Evolutionary conservation across 169 alveolate genomes (phyloP).

Genomic region (Plasmodium ovale): DNA sequence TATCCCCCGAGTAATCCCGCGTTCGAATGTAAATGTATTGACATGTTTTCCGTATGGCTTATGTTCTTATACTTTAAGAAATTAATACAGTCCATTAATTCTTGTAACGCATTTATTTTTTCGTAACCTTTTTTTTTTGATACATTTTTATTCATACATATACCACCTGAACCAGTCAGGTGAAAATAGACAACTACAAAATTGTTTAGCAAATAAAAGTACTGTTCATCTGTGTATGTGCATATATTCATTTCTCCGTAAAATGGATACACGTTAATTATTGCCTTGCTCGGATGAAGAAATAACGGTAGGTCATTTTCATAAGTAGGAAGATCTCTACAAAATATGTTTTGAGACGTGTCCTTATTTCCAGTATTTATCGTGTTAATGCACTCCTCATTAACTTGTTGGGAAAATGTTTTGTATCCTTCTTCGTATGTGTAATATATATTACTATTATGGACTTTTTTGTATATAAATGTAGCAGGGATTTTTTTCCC

Average conservation of each 20-base stretch:
- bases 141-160: not conserved
- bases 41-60: slow-evolving; percentile 42
- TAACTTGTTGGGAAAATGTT: not conserved
- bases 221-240: slow-evolving; percentile 43
- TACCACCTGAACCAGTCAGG: slow-evolving; percentile 65
- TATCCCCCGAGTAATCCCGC: slow-evolving; percentile 64
- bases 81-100: slow-evolving; percentile 41
- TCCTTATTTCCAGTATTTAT: not conserved
- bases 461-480: slow-evolving; percentile 8
- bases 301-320: slow-evolving; percentile 13
- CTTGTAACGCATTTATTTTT: slow-evolving; percentile 11
- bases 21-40: slow-evolving; percentile 37
- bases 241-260: slow-evolving; percentile 30
- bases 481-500: slow-evolving; percentile 20
- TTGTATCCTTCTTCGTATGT: not conserved
- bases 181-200: slow-evolving; percentile 48
- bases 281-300: slow-evolving; percentile 25
- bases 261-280: slow-evolving; percentile 54
- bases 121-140: not conserved
- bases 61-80: slow-evolving; percentile 36
- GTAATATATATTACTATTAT: slow-evolving; percentile 15
- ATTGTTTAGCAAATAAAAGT: slow-evolving; percentile 29
- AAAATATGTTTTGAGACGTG: not conserved
- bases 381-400: not conserved
- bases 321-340: not conserved